phyloP scores from a whole-genome alignment of 768 basidiomycete species.

The Sporobolomyces pararoseus region DNA sequence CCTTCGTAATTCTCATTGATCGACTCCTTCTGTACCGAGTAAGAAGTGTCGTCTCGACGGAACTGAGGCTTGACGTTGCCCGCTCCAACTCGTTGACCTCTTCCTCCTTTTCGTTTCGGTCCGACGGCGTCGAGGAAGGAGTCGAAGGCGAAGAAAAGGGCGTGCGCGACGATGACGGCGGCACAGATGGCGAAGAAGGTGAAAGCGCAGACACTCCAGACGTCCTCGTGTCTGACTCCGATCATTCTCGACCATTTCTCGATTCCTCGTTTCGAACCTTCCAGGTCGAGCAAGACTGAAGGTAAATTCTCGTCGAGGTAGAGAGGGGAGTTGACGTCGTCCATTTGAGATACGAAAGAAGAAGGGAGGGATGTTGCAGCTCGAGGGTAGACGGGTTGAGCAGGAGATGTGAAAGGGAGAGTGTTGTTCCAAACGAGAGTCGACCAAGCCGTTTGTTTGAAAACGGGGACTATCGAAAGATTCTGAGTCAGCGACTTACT shows the following conservation, averaged over 20 bases:
- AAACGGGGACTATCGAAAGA: conserved; percentile 67
- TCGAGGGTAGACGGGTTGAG: conserved; percentile 16
- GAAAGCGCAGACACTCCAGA: conserved; percentile 67
- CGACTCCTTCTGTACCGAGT: conserved; percentile 16
- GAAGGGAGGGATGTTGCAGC: conserved; percentile 44
- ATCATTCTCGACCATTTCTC: conserved; percentile 76
- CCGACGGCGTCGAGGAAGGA: conserved; percentile 49
- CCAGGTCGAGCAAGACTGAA: conserved; percentile 64
- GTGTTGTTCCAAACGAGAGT: conserved; percentile 53
- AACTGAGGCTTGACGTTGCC: neutral
- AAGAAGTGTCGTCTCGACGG: conserved; percentile 3
- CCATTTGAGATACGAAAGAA: conserved; percentile 69
- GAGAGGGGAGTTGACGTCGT: conserved; percentile 66
- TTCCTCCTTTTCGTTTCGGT: conserved; percentile 48
- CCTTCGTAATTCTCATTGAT: conserved; percentile 10
- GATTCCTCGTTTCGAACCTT: conserved; percentile 60
- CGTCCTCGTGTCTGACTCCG: conserved; percentile 77
- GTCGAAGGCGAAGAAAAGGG: conserved; percentile 71
- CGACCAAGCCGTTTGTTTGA: conserved; percentile 84
- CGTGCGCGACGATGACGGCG: conserved; percentile 65
- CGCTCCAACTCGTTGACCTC: conserved; percentile 11
- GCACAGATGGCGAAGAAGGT: conserved; percentile 71
- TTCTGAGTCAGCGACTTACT: neutral
- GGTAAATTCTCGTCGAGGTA: conserved; percentile 66
- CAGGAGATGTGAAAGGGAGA: conserved; percentile 29